A percentile compares a stretch with the other conserved stretches of the same genome.
phyloP scores from a whole-genome alignment of 352 stramenopile species.

The Phytophthora pseudosyringae region DNA sequence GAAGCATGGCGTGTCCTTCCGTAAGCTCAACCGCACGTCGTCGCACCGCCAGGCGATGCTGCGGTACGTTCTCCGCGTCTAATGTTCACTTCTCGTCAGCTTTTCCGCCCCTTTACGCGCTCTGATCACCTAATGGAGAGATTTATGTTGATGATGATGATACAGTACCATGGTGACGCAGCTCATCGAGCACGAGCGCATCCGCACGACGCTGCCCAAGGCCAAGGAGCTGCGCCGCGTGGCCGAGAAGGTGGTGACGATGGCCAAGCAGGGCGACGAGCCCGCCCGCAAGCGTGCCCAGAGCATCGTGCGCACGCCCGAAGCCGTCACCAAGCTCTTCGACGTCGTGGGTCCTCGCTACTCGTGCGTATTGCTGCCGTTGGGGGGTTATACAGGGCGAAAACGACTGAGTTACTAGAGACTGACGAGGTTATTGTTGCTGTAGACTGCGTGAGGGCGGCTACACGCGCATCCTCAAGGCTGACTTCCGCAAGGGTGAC shows the following conservation, averaged over 20 bases:
- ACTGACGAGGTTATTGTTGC: conserved; percentile 24
- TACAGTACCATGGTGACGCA: conserved; percentile 96
- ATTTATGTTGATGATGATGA: conserved; percentile 4
- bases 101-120: background rate
- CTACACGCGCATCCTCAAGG: conserved; percentile 97
- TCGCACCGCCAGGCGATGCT: conserved; percentile 97
- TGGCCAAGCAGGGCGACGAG: conserved; percentile 93
- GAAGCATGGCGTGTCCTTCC: conserved; percentile 87
- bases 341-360: conserved; percentile 96
- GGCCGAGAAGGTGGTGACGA: conserved; percentile 95
- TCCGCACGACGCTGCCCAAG: conserved; percentile 97
- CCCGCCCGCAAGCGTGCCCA: conserved; percentile 85
- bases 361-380: conserved; percentile 64
- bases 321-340: conserved; percentile 96
- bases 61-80: conserved; percentile 60
- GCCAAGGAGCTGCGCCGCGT: conserved; percentile 95
- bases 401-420: background rate
- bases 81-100: background rate
- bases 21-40: conserved; percentile 93
- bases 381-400: background rate
- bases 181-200: conserved; percentile 97
- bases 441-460: conserved; percentile 80
- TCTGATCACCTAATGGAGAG: conserved; percentile 12
- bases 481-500: conserved; percentile 92
- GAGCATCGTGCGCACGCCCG: conserved; percentile 89